Base-by-base conservation (phyloP, 2,329 filamentous ascomycete species). In the Aspergillus sclerotialis region DNA sequence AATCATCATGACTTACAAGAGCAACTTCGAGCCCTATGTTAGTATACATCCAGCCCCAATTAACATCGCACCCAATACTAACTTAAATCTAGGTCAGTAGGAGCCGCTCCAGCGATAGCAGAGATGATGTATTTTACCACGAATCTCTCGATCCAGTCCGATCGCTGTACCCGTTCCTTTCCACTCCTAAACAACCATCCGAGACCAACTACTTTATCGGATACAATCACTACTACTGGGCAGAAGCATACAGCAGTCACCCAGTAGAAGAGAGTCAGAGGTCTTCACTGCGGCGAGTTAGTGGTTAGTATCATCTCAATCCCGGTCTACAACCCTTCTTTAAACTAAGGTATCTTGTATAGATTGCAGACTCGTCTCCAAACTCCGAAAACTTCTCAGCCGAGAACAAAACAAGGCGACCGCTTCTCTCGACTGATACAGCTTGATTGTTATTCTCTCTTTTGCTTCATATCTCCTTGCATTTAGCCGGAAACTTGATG, bases 21-120 rank as follows among this genome's bases (percentile, higher is more conserved):
- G 50, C 44, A 63, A 63, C 51, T 63, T 60, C 37, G 56, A 63
- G 38, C 50, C 58, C 32, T 59, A 61, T 33, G 59, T 61, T 44
- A 45, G 58, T 57, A 24, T 13, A n/a, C n/a, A n/a, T n/a, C n/a
- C n/a, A n/a, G n/a, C n/a, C n/a, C n/a, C n/a, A n/a, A n/a, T n/a
- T n/a, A n/a, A n/a, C n/a, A n/a, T n/a, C n/a, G n/a, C n/a, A n/a
- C n/a, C n/a, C n/a, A n/a, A n/a, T 24, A 36, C 40, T 40, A 23
- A 44, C 26, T 11, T 28, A 26, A n/a, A 27, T 16, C 2, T 14
- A 58, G 48, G 46, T 44, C 35, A 51, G 49, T 30, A 45, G 45
- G 28, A 52, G 49, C 35, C 38, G 53, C n/a, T n/a, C n/a, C n/a
- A n/a, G n/a, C 28, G 50, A 58, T 15, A 48, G 47, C 31, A 49